These are phyloP conservation scores for Nymphaea colorata DNA, from an alignment of 164 flowering plant species.

Conservation along the genomic window DNA sequence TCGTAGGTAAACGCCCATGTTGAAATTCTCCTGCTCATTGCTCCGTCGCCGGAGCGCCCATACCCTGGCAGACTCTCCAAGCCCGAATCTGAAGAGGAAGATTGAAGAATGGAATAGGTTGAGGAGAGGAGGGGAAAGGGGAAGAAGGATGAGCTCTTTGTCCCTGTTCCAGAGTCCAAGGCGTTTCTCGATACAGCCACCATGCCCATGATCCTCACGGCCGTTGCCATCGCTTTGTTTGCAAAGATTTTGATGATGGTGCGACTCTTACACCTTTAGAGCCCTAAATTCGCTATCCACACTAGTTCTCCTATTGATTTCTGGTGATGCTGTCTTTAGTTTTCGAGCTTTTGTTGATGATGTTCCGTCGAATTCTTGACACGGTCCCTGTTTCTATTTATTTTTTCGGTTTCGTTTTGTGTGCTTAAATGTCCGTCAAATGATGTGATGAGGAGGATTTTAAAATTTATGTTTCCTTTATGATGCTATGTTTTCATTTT, in stretches of 20 bases:
- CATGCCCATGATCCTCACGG: conserved; percentile 62
- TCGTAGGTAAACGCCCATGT: no score
- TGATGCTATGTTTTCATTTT: no score
- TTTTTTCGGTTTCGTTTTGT: no score
- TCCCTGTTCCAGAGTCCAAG: conserved; percentile 50
- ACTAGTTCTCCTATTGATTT: no score
- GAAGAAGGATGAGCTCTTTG: conserved; percentile 38
- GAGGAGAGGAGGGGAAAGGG: conserved; percentile 21
- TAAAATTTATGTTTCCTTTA: no score
- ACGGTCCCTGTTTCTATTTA: no score
- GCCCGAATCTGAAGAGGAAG: conserved; percentile 45
- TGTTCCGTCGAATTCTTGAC: no score
- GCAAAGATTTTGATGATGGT: conserved; percentile 87
- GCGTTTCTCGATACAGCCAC: conserved; percentile 63
- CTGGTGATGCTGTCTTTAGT: no score
- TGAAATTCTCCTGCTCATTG: neutral
- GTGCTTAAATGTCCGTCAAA: no score
- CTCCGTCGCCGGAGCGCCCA: conserved; percentile 7
- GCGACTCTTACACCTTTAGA: neutral
- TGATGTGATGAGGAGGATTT: no score
- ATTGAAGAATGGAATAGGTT: conserved; percentile 29
- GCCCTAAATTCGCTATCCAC: no score
- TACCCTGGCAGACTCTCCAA: conserved; percentile 29
- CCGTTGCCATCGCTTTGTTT: conserved; percentile 53
- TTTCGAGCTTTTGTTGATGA: no score